Evolutionary conservation across 2,329 filamentous ascomycete species (phyloP).

Genomic region (Fusarium aywerte): DNA sequence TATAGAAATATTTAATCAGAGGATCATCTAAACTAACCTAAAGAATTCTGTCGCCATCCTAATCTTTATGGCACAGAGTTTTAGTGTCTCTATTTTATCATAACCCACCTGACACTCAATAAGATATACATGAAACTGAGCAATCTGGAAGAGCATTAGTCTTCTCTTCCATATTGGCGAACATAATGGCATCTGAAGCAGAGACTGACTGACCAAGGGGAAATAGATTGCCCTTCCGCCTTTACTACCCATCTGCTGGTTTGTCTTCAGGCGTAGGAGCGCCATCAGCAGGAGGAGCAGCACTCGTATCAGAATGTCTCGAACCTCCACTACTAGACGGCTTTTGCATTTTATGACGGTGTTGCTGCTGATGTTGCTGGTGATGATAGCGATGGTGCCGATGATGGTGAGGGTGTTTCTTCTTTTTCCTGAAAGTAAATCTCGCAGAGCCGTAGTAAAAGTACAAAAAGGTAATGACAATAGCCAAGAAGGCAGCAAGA

Average conservation of each 20-base stretch:
- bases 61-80: no score
- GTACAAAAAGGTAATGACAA: constrained; percentile 53
- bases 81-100: no score
- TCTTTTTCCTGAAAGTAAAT: constrained; percentile 47
- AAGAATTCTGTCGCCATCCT: no score
- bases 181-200: not conserved
- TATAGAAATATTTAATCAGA: no score
- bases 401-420: constrained; percentile 15
- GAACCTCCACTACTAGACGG: constrained; percentile 50
- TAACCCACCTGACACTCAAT: no score
- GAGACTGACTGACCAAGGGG: not conserved
- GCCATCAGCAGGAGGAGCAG: constrained; percentile 28
- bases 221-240: not conserved
- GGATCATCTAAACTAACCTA: no score
- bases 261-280: constrained; percentile 26
- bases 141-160: constrained; percentile 3
- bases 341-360: constrained; percentile 41
- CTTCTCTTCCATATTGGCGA: not conserved
- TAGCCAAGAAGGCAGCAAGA: constrained; percentile 54
- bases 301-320: constrained; percentile 43
- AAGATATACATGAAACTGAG: constrained; percentile 23
- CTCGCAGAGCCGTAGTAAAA: constrained; percentile 54
- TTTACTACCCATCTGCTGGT: constrained; percentile 29
- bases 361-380: not conserved
- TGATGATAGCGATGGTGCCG: constrained; percentile 7